Percentiles rank a stretch among this genome's conserved stretches.
Evolutionary conservation across 1,284 basidiomycete genomes (phyloP).

Genomic region (Cutaneotrichosporon cavernicola): DNA sequence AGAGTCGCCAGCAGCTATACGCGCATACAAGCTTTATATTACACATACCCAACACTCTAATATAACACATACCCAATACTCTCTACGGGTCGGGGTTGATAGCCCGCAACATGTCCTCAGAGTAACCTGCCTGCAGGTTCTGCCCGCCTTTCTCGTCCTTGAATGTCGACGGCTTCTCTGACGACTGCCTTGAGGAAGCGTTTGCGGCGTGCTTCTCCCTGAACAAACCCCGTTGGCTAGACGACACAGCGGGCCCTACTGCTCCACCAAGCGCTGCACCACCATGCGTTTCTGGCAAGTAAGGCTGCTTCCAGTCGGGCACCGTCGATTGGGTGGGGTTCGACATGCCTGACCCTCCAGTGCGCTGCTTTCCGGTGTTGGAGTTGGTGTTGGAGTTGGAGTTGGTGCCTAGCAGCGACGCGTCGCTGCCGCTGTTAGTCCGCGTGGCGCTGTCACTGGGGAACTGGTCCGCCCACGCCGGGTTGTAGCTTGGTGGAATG

Average conservation of each 20-base stretch:
- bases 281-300: neutral
- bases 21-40: neutral
- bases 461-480: neutral
- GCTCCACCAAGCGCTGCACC: neutral
- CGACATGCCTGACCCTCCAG: neutral
- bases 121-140: neutral
- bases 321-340: neutral
- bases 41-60: too few species aligned
- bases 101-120: conserved; percentile 5
- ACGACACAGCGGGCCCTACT: neutral
- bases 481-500: conserved; percentile 1
- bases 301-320: neutral
- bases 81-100: neutral
- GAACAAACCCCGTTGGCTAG: neutral
- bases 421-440: neutral
- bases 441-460: neutral
- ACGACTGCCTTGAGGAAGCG: neutral
- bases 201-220: neutral
- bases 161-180: neutral
- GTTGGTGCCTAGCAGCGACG: neutral
- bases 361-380: too few species aligned
- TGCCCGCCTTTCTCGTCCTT: neutral
- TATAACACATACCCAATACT: too few species aligned
- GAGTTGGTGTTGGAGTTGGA: too few species aligned
- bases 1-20: too few species aligned